Evolutionary conservation across 2,329 filamentous ascomycete genomes (phyloP).

Genomic region (Gyromitra esculenta): DNA sequence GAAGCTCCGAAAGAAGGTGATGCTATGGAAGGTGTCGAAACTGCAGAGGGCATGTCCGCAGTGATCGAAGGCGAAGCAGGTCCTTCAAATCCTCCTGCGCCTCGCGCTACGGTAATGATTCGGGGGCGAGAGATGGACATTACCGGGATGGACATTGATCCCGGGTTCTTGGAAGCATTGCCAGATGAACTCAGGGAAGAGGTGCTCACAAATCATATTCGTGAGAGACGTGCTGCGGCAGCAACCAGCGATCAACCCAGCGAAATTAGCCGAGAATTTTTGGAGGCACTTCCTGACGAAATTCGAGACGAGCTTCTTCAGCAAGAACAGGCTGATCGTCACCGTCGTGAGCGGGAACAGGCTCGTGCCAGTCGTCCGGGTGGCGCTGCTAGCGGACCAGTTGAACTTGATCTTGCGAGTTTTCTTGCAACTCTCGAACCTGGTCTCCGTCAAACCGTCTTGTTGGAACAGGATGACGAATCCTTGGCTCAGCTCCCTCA

Average conservation of each 20-base stretch:
- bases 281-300: conserved; percentile 89
- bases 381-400: conserved; percentile 69
- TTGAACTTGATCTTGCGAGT: conserved; percentile 91
- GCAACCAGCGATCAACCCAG: conserved; percentile 76
- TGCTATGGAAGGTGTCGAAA: conserved; percentile 78
- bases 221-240: conserved; percentile 81
- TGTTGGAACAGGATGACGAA: conserved; percentile 91
- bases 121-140: conserved; percentile 90
- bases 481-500: conserved; percentile 84
- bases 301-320: conserved; percentile 90
- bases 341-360: conserved; percentile 85
- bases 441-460: conserved; percentile 81
- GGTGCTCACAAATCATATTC: conserved; percentile 90
- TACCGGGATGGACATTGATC: conserved; percentile 91
- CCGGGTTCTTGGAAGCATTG: conserved; percentile 94
- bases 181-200: conserved; percentile 96
- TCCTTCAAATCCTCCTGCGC: conserved; percentile 63
- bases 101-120: conserved; percentile 81
- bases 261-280: conserved; percentile 90
- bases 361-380: conserved; percentile 69
- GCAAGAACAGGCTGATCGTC: conserved; percentile 87
- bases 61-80: conserved; percentile 59
- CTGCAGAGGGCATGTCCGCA: conserved; percentile 59
- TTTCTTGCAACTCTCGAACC: conserved; percentile 88
- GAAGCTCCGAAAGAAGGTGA: conserved; percentile 58